phyloP scores from a whole-genome alignment of 176 grass and related monocot species.

The Hyparrhenia diplandra region DNA sequence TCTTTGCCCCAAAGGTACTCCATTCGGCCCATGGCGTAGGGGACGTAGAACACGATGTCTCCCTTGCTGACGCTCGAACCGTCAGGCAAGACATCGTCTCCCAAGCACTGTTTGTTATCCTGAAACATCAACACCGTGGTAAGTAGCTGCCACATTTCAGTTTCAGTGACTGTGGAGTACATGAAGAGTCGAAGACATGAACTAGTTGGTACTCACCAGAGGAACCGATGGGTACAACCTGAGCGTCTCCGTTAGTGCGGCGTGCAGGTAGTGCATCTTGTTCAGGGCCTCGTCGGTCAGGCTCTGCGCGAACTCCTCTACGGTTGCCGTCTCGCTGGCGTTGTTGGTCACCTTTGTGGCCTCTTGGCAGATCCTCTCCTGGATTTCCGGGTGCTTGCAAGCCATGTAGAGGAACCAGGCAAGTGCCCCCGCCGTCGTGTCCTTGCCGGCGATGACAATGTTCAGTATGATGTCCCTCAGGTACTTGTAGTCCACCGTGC shows the following conservation, averaged over 20 bases:
- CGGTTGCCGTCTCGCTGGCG: neutral
- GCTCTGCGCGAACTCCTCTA: conserved; percentile 38
- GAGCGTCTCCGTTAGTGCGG: conserved; percentile 55
- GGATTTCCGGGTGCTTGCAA: conserved; percentile 52
- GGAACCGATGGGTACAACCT: conserved; percentile 59
- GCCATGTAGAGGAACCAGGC: conserved; percentile 74
- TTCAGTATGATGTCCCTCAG: conserved; percentile 60
- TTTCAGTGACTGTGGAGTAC: too few relatives aligned
- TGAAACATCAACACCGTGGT: neutral
- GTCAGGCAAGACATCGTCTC: conserved; percentile 47
- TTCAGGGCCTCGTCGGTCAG: conserved; percentile 57
- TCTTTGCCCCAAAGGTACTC: conserved; percentile 61
- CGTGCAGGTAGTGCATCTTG: conserved; percentile 72
- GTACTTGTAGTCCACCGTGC: conserved; percentile 42
- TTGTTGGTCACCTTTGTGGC: neutral
- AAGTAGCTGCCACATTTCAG: too few relatives aligned
- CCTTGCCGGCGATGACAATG: conserved; percentile 67
- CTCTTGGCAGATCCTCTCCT: conserved; percentile 48
- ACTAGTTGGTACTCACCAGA: conserved; percentile 16
- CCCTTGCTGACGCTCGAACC: conserved; percentile 53
- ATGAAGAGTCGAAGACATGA: too few relatives aligned
- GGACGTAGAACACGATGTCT: conserved; percentile 55
- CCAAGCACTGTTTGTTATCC: conserved; percentile 67
- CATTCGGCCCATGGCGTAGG: conserved; percentile 73
- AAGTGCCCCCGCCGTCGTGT: conserved; percentile 42